Conservation (phyloP, 495 filamentous ascomycete genomes). For the Sordaria brevicollis region DNA sequence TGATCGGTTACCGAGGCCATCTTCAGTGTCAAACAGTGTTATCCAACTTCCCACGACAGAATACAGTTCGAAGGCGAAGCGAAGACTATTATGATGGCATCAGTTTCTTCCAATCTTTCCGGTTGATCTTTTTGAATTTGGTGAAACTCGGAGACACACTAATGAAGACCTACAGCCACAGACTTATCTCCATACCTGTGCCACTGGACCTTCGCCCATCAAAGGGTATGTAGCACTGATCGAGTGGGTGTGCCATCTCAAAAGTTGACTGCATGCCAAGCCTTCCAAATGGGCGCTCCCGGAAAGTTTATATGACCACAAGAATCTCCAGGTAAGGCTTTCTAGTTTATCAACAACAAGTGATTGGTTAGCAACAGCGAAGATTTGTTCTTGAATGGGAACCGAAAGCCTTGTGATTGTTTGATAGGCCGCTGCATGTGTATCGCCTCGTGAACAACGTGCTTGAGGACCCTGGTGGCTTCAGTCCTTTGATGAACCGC, state of each 20-base stretch:
- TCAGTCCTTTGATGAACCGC: neutral
- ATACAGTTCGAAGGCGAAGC: neutral
- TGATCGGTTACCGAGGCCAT: neutral
- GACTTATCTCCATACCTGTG: neutral
- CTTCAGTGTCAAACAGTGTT: neutral
- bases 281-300: neutral
- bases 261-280: neutral
- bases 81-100: neutral
- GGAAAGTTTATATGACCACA: neutral
- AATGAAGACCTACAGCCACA: neutral
- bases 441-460: neutral
- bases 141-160: neutral
- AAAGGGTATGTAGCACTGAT: neutral
- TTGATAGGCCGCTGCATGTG: neutral
- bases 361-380: neutral
- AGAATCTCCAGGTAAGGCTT: neutral
- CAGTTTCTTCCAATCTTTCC: neutral
- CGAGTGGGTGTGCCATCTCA: neutral
- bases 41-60: neutral
- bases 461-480: neutral
- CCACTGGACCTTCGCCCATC: neutral
- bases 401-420: neutral
- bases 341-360: neutral
- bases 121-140: neutral
- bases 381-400: neutral